These are phyloP conservation scores for Vitis hybrid DNA, from an alignment of 177 flowering plant species.

Conservation along the genomic window DNA sequence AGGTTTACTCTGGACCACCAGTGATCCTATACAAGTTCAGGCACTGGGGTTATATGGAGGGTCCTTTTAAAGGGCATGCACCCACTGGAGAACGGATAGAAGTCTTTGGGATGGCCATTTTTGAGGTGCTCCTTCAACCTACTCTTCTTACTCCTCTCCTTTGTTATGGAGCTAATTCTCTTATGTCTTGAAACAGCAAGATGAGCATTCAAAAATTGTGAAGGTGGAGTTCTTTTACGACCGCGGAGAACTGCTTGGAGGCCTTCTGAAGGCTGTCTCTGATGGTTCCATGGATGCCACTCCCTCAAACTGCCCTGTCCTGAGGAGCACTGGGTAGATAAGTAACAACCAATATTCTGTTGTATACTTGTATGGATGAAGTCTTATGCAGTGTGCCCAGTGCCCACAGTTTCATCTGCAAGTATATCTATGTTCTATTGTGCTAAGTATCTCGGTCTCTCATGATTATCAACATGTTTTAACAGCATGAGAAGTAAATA, in stretches of 20 bases:
- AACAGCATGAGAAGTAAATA: too few relatives aligned
- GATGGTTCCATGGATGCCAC: constrained; percentile 4
- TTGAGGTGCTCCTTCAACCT: constrained; percentile 27
- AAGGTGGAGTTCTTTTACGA: constrained; percentile 56
- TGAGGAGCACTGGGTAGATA: constrained; percentile 28
- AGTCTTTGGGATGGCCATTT: constrained; percentile 36
- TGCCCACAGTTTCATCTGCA: too few relatives aligned
- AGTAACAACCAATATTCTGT: too few relatives aligned
- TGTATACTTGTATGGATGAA: too few relatives aligned
- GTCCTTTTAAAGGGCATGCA: constrained; percentile 55
- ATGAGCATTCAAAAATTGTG: constrained; percentile 37
- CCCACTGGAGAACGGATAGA: constrained; percentile 56
- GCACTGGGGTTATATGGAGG: constrained; percentile 71
- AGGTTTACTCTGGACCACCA: constrained; percentile 61
- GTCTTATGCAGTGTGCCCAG: too few relatives aligned
- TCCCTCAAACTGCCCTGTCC: constrained; percentile 44
- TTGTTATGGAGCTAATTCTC: neutral
- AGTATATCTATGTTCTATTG: too few relatives aligned
- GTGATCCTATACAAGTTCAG: constrained; percentile 57
- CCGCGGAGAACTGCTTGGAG: constrained; percentile 40
- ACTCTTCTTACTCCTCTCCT: neutral
- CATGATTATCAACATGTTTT: too few relatives aligned
- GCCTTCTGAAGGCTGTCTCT: constrained; percentile 28
- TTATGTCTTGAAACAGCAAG: constrained; percentile 20
- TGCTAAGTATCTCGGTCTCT: too few relatives aligned